phyloP scores from a whole-genome alignment of 805 yeast genomes.

The Saturnispora serradocipensis region DNA sequence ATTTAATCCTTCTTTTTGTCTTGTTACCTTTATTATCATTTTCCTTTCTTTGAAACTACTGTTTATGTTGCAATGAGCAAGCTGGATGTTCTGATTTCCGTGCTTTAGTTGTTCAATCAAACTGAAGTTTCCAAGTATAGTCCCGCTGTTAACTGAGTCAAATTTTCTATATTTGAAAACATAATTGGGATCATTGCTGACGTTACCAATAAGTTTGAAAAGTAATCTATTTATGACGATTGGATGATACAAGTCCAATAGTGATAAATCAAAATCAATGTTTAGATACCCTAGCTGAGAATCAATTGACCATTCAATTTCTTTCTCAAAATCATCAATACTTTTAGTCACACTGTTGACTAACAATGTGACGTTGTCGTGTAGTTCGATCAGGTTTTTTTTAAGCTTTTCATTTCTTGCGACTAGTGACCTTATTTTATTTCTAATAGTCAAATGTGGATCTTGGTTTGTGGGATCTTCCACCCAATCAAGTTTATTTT shows the following conservation, averaged over 20 bases:
- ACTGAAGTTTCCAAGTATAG: neutral
- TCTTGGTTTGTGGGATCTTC: constrained; percentile 62
- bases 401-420: constrained; percentile 10
- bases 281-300: constrained; percentile 8
- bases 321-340: constrained; percentile 14
- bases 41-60: neutral
- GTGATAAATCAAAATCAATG: constrained; percentile 14
- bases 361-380: constrained; percentile 10
- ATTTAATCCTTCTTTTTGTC: constrained; percentile 3
- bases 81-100: neutral
- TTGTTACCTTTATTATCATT: neutral
- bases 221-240: constrained; percentile 23
- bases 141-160: constrained; percentile 6
- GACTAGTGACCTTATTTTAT: constrained; percentile 31
- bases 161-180: constrained; percentile 7
- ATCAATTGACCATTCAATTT: constrained; percentile 2
- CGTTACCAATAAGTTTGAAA: constrained; percentile 14
- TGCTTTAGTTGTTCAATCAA: neutral
- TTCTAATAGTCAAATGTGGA: constrained; percentile 45
- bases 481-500: constrained; percentile 44
- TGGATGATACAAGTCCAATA: constrained; percentile 14
- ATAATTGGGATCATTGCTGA: constrained; percentile 5
- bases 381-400: constrained; percentile 8
- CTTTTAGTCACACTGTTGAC: constrained; percentile 16
- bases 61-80: neutral